Evolutionary conservation across 345 rosid genomes (phyloP).

Genomic region (Orychophragmus violaceus): DNA sequence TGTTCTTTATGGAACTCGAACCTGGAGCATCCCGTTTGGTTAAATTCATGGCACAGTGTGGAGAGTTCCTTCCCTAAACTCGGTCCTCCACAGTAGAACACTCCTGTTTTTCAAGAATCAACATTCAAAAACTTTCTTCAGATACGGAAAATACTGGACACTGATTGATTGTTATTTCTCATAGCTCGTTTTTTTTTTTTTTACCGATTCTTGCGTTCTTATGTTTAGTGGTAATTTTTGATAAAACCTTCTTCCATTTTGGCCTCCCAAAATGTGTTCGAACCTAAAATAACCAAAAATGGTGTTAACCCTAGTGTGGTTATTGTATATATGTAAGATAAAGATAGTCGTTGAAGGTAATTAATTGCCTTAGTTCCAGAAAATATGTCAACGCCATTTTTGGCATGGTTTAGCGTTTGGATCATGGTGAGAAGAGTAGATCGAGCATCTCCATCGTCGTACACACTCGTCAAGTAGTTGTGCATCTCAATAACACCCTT

Average conservation of each 20-base stretch:
- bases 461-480: conserved; percentile 93
- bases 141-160: not conserved
- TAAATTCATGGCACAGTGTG: conserved; percentile 24
- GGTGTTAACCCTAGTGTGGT: not conserved
- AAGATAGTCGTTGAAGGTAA: no score
- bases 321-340: not conserved
- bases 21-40: conserved; percentile 24
- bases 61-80: conserved; percentile 28
- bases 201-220: conserved; percentile 29
- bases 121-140: not conserved
- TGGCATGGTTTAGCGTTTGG: conserved; percentile 88
- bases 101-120: conserved; percentile 15
- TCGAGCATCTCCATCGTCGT: conserved; percentile 66
- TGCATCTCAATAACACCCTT: conserved; percentile 96
- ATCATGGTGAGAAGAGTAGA: conserved; percentile 78
- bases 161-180: not conserved
- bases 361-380: conserved; percentile 83
- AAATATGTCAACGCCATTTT: conserved; percentile 87
- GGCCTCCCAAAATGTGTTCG: conserved; percentile 35
- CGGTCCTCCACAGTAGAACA: conserved; percentile 31
- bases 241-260: conserved; percentile 29
- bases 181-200: not conserved
- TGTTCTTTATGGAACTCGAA: conserved; percentile 34
- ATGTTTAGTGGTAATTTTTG: conserved; percentile 21
- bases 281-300: conserved; percentile 8